Evolutionary conservation across 305 asterid species (phyloP).

Genomic region (Plantago coronopus): DNA sequence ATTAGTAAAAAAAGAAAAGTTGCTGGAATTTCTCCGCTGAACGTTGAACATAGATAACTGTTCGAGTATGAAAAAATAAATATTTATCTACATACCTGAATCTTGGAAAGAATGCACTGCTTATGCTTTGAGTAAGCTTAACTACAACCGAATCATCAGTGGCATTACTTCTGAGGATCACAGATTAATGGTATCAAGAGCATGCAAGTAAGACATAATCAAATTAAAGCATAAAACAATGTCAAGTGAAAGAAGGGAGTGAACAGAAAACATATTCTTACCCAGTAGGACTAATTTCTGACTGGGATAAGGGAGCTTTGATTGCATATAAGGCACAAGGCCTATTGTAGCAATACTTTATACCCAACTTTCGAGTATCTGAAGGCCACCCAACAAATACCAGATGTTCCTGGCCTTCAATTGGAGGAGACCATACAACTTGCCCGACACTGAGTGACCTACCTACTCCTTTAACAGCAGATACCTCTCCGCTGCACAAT

Average conservation of each 20-base stretch:
- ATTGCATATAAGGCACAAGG: constrained; percentile 85
- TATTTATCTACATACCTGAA: constrained; percentile 50
- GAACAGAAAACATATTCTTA: background rate
- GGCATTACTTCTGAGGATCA: constrained; percentile 37
- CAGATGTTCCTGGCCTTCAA: constrained; percentile 47
- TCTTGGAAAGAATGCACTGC: constrained; percentile 78
- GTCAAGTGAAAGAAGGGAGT: too few relatives aligned
- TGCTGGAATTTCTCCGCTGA: constrained; percentile 1
- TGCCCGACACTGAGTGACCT: constrained; percentile 80
- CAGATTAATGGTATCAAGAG: constrained; percentile 17
- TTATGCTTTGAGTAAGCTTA: constrained; percentile 57
- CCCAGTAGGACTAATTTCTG: constrained; percentile 40
- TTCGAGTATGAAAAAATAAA: background rate
- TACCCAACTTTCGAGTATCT: constrained; percentile 73
- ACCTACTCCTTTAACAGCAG: constrained; percentile 50
- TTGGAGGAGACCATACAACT: constrained; percentile 84
- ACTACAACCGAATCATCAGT: constrained; percentile 35
- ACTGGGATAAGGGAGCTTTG: constrained; percentile 53
- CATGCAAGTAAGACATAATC: constrained; percentile 20
- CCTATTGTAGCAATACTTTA: constrained; percentile 80
- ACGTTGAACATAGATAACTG: constrained; percentile 7
- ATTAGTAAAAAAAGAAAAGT: background rate
- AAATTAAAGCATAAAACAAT: background rate
- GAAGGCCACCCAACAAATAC: constrained; percentile 96
- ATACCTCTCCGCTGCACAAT: constrained; percentile 79